phyloP scores from a whole-genome alignment of 306 rosid genomes.

The Cicer yamashitae region DNA sequence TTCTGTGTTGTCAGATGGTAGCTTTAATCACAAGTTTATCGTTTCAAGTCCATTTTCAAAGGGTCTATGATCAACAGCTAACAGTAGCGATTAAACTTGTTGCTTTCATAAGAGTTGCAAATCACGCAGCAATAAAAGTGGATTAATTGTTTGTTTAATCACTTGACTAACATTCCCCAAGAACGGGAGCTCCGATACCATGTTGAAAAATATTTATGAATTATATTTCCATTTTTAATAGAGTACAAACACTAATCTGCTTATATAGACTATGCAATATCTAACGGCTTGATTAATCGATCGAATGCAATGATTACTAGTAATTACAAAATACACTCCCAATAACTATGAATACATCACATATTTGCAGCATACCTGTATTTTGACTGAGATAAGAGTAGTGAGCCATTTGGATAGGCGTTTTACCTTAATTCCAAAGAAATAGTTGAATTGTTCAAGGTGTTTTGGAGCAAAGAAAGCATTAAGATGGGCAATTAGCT shows the following conservation, averaged over 20 bases:
- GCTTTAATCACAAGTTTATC: neutral
- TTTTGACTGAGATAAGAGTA: neutral
- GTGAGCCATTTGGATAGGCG: neutral
- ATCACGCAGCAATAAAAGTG: neutral
- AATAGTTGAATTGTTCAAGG: neutral
- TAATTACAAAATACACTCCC: neutral
- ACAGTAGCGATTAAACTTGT: neutral
- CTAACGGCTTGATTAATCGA: neutral
- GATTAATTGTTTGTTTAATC: neutral
- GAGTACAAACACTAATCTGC: neutral
- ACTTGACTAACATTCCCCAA: neutral
- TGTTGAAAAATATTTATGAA: neutral
- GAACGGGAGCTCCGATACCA: neutral
- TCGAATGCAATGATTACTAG: neutral
- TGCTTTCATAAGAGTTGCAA: neutral
- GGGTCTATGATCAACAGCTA: neutral
- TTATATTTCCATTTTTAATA: neutral
- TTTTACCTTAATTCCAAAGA: neutral
- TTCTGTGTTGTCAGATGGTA: neutral
- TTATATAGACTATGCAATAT: neutral
- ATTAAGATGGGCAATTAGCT: neutral
- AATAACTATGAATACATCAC: neutral
- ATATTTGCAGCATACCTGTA: neutral
- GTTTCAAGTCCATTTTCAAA: slow-evolving; percentile 3
- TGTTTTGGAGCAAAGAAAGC: neutral